phyloP scores from a whole-genome alignment of 495 filamentous ascomycete genomes.

The Neurospora terricola region DNA sequence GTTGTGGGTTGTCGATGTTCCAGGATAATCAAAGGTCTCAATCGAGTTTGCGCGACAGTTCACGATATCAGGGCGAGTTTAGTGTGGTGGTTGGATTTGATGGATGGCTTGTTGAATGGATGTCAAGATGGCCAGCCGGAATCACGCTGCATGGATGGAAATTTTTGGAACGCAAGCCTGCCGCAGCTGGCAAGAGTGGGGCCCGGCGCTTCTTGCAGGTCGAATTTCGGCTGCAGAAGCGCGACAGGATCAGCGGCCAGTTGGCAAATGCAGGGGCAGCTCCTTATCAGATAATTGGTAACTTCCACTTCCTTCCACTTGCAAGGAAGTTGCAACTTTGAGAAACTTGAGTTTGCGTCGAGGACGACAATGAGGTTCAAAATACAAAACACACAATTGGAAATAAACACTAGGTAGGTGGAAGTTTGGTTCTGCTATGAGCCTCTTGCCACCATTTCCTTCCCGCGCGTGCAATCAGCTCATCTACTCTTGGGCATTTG shows the following conservation, averaged over 20 bases:
- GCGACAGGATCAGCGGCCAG: neutral
- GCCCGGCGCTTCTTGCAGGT: neutral
- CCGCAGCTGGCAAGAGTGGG: slow-evolving; percentile 8
- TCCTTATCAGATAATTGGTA: neutral
- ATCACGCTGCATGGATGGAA: slow-evolving; percentile 2
- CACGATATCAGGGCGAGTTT: neutral
- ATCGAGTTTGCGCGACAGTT: neutral
- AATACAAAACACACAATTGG: neutral
- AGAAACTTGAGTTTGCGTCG: neutral
- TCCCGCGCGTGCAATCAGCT: neutral
- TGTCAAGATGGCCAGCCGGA: neutral
- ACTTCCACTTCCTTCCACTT: neutral
- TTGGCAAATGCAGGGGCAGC: neutral
- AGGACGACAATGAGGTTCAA: neutral
- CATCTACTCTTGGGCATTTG: neutral
- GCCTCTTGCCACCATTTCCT: neutral
- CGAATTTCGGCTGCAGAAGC: neutral
- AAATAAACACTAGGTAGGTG: neutral
- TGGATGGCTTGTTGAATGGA: neutral
- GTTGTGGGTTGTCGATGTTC: neutral
- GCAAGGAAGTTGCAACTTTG: neutral
- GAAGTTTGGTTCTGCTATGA: neutral
- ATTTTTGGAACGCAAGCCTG: slow-evolving; percentile 12
- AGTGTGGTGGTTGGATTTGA: neutral
- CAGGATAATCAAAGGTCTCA: neutral